Conservation (phyloP, 768 basidiomycete genomes). For the Lactarius sp. region DNA sequence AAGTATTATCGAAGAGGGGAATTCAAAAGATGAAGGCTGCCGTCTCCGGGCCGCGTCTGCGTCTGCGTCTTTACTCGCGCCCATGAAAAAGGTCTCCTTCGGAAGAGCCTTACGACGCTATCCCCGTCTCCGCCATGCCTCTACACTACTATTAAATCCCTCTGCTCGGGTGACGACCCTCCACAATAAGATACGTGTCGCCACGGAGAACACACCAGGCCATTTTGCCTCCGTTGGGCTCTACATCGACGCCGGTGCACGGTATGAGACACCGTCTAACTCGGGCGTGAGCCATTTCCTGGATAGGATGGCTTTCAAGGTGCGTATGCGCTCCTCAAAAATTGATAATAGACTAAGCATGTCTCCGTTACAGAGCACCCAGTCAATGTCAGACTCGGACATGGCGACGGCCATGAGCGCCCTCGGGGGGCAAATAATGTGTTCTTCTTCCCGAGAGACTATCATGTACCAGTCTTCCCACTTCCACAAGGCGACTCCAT, state of each 20-base stretch:
- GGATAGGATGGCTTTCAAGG: constrained; percentile 97
- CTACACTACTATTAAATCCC: constrained; percentile 25
- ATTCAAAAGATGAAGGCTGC: too few relatives aligned
- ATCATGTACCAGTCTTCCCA: constrained; percentile 99
- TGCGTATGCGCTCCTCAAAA: constrained; percentile 31
- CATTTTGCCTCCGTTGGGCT: constrained; percentile 94
- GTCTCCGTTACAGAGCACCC: constrained; percentile 55
- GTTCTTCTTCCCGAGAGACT: constrained; percentile 85
- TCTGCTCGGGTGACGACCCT: constrained; percentile 73
- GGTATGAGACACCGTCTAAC: constrained; percentile 72
- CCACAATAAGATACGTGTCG: constrained; percentile 87
- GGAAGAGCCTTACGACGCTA: constrained; percentile 14
- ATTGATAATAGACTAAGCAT: constrained; percentile 9
- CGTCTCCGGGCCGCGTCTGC: background rate
- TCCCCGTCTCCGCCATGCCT: constrained; percentile 15
- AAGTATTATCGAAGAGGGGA: too few relatives aligned
- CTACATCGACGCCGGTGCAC: constrained; percentile 88
- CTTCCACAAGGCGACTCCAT: constrained; percentile 75
- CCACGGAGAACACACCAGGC: constrained; percentile 84
- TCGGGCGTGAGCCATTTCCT: constrained; percentile 88
- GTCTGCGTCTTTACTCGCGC: background rate
- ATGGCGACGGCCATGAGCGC: constrained; percentile 79
- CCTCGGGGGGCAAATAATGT: constrained; percentile 88
- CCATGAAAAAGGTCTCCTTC: constrained; percentile 20
- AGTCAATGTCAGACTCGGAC: constrained; percentile 60